Conservation (phyloP, 345 rosid species). For the Geranium rotundifolium region DNA sequence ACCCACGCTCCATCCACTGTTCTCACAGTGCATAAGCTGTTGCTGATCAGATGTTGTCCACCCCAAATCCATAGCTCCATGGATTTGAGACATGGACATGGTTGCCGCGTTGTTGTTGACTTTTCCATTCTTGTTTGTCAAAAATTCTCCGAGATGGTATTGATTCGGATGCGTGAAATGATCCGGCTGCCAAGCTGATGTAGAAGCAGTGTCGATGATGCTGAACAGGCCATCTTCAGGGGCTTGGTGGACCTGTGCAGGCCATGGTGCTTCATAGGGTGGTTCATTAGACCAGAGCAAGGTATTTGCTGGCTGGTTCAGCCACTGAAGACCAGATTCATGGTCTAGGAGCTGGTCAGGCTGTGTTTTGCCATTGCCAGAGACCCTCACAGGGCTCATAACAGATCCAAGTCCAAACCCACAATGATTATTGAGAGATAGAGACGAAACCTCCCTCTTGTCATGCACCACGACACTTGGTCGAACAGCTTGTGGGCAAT, state of each 20-base stretch:
- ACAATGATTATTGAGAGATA: background rate
- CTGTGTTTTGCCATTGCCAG: background rate
- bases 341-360: conserved; percentile 1
- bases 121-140: conserved; percentile 3
- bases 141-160: background rate
- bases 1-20: conserved; percentile 12
- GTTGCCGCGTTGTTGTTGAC: background rate
- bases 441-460: conserved; percentile 1
- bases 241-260: conserved; percentile 16
- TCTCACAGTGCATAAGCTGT: conserved; percentile 22
- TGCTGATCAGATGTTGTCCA: conserved; percentile 21
- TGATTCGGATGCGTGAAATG: conserved; percentile 14
- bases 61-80: conserved; percentile 15
- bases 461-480: background rate
- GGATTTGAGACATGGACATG: conserved; percentile 17
- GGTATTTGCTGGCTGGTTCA: conserved; percentile 9
- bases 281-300: conserved; percentile 21
- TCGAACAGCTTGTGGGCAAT: background rate
- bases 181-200: conserved; percentile 17
- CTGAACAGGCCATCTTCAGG: conserved; percentile 10
- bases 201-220: background rate
- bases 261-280: conserved; percentile 18
- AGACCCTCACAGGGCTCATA: background rate
- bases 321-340: conserved; percentile 16
- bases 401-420: conserved; percentile 6